phyloP scores from a whole-genome alignment of 2,329 filamentous ascomycete genomes.

The Exutisphaerella laricina region DNA sequence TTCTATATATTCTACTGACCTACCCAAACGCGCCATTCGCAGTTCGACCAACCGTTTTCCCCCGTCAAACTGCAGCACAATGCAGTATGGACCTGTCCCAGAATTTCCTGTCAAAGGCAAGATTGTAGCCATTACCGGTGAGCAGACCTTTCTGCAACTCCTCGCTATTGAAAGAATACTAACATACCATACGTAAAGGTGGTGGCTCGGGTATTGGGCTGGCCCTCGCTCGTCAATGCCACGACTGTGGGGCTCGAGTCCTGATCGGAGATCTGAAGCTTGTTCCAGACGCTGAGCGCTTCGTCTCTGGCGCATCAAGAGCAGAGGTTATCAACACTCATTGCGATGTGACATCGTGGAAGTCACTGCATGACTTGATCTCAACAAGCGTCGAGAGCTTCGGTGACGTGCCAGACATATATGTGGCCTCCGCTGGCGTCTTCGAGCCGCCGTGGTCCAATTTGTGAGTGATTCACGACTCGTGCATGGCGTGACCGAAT shows the following conservation, averaged over 20 bases:
- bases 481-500: too few species aligned
- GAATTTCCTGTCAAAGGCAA: conserved; percentile 20
- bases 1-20: too few species aligned
- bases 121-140: conserved; percentile 18
- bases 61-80: conserved; percentile 4
- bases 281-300: conserved; percentile 16
- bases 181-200: not conserved
- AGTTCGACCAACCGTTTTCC: not conserved
- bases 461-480: conserved; percentile 4
- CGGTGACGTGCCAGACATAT: conserved; percentile 19
- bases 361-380: conserved; percentile 18
- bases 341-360: conserved; percentile 22
- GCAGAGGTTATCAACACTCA: conserved; percentile 11
- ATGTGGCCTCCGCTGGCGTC: conserved; percentile 17
- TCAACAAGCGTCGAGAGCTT: conserved; percentile 18
- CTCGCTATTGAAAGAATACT: not conserved
- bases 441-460: conserved; percentile 19
- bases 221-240: conserved; percentile 16
- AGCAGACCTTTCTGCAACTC: not conserved
- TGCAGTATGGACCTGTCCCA: conserved; percentile 22
- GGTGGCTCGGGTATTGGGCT: conserved; percentile 21
- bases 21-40: too few species aligned
- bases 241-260: conserved; percentile 16
- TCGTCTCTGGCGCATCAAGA: conserved; percentile 5
- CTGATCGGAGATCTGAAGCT: conserved; percentile 22